Base-by-base conservation (phyloP, 257 asterid species). In the Fraxinus americana region DNA sequence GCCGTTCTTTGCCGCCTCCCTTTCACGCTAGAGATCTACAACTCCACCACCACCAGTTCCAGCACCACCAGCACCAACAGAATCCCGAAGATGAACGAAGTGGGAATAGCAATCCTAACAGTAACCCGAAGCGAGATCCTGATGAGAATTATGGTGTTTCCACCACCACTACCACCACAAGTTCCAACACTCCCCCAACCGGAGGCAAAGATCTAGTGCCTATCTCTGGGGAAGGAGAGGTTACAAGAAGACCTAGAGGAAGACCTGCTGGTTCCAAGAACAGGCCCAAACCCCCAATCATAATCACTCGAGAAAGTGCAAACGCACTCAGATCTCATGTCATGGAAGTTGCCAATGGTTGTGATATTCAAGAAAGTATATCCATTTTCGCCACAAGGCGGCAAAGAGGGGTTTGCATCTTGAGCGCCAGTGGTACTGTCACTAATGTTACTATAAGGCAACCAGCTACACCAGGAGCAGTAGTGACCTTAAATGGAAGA, bases 281-380 rank as follows among this genome's bases (percentile, higher is more conserved):
- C 86, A 94, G 90, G 75, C 97, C 98, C 0, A 95, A 91, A 66
- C 98, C 99, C 0, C 99, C 99, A 1, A 93, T 95, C 77, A 92
- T 95, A 48, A 90, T 95, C 86, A 95, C 98, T 0, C 91, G 99
- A 0, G 99, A 95, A 79, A 91, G 97, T 68, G 94, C 99, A 7
- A 93, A 95, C 48, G 98, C 99, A 0, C 91, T 93, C 75, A 80
- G 92, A 75, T 95, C 99, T 71, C 98, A 94, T 66, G 96, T 94
- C 0, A 88, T 94, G 92, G 99, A 94, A 61, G 76, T 94, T 29
- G 88, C 97, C 3, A 85, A 59, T 1, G 95, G 92, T 16, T 94
- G 97, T 82, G 99, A 94, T 78, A 83, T 94, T 5, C 97, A 89
- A 21, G 98, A 89, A 5, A 88, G 99, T 80, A 79, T 94, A 38